Base-by-base conservation (phyloP, 495 filamentous ascomycete genomes). In the Penicillium dipodomyicola region DNA sequence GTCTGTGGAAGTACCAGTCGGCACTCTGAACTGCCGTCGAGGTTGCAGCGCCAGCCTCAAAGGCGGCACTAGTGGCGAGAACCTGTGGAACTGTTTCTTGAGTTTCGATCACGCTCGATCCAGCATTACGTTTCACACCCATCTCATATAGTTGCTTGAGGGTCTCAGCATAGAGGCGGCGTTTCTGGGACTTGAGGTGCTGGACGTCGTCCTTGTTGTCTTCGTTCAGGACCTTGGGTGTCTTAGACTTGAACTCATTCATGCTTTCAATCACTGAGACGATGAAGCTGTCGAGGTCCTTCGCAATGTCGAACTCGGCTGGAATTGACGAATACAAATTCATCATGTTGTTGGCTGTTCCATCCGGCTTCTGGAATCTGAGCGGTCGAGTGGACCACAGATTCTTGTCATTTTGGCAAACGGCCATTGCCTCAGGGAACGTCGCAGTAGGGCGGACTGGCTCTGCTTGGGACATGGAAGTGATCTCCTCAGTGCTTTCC, bases 101-200 rank as follows among this genome's bases (percentile, higher is more conserved):
- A 40, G 83, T 82, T 32, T 80, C 79, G 9, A 97, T 78, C 43
- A 84, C 67, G 58, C 85, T 83, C 29, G 77, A 81, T 56, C 87
- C 82, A 20, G 93, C 76, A 66, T 91, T 96, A 14, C 84, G 83
- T 61, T 87, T 87, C 54, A 97, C 82, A 19, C 95, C 95, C 91
- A 97, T 96, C 23, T 87, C 81, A 22, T 90, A 84, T 2, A 97
- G 71, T 7, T 80, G 81, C 64, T 88, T 90, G 53, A 99, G 74
- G 0, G 88, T 90, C 60, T 97, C 93, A 1, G 89, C 86, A 59
- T 93, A 94, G 14, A 96, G 83, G 61, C 88, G 91, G n/a, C 90
- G 85, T 72, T 99, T 99, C 52, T 89, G 80, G 0, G 84, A 82
- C 74, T 96, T 96, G 57, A 97, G 82, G 71, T 97, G 90, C 62